Evolutionary conservation across 441 rosid species (phyloP).

Genomic region (Biscutella laevigata): DNA sequence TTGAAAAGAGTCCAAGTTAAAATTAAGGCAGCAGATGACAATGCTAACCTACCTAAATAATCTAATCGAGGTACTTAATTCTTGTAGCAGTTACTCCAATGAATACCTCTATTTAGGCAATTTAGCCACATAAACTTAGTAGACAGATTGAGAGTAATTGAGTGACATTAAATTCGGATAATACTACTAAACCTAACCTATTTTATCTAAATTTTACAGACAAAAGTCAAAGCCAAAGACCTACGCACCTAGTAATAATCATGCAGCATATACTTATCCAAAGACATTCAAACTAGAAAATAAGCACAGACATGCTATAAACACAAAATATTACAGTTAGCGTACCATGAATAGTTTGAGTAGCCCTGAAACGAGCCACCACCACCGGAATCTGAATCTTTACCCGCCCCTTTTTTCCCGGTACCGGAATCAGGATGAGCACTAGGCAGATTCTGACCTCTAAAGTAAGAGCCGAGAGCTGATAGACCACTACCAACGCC

Average conservation of each 20-base stretch:
- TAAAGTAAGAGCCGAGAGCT: slow-evolving; percentile 27
- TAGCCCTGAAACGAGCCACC: slow-evolving; percentile 32
- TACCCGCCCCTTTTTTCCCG: slow-evolving; percentile 24
- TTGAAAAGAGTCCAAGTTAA: not conserved
- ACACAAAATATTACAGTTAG: slow-evolving; percentile 12
- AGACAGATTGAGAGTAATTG: not conserved
- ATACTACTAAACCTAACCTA: not conserved
- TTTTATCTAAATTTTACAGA: not conserved
- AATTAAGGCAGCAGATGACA: not conserved
- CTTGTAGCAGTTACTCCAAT: not conserved
- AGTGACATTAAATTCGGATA: not conserved
- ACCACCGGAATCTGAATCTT: slow-evolving; percentile 29
- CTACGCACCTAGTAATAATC: not conserved
- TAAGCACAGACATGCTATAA: not conserved
- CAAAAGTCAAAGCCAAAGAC: too few relatives aligned
- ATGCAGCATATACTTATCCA: not conserved
- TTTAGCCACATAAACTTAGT: not conserved
- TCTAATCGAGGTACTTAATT: not conserved
- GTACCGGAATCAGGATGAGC: slow-evolving; percentile 26
- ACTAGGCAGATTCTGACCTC: slow-evolving; percentile 29
- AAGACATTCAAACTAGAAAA: not conserved
- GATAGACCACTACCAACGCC: slow-evolving; percentile 26
- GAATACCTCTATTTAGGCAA: not conserved
- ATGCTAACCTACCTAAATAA: not conserved
- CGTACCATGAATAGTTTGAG: slow-evolving; percentile 39